phyloP scores from a whole-genome alignment of 2,329 filamentous ascomycete species.

The Dactylonectria macrodidyma region DNA sequence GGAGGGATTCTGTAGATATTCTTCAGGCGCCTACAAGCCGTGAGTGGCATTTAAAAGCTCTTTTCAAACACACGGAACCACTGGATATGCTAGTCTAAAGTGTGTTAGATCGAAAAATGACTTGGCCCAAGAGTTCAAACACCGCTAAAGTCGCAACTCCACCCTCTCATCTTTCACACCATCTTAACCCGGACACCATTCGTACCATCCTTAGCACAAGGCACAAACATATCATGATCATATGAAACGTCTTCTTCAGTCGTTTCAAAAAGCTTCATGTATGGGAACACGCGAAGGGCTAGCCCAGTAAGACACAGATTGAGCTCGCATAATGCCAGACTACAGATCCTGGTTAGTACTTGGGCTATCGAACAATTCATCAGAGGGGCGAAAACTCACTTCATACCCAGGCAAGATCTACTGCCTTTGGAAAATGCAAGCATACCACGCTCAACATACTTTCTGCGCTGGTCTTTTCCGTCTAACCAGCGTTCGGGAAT shows the following conservation, averaged over 20 bases:
- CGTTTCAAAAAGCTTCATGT: slow-evolving; percentile 5
- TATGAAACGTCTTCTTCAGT: slow-evolving; percentile 10
- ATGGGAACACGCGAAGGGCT: slow-evolving; percentile 10
- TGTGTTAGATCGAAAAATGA: too few relatives aligned
- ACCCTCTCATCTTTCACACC: background rate
- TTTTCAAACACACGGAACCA: too few relatives aligned
- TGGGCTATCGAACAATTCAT: too few relatives aligned
- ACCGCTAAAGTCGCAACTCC: too few relatives aligned
- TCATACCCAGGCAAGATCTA: slow-evolving; percentile 18
- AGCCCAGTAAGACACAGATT: slow-evolving; percentile 16
- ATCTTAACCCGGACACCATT: slow-evolving; percentile 16
- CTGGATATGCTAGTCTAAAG: too few relatives aligned
- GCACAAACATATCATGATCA: slow-evolving; percentile 23
- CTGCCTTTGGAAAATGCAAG: slow-evolving; percentile 19
- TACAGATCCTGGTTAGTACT: background rate
- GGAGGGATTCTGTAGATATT: too few relatives aligned
- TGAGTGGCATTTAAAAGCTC: too few relatives aligned
- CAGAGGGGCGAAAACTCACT: background rate
- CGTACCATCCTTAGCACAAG: slow-evolving; percentile 12
- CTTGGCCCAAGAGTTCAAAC: too few relatives aligned
- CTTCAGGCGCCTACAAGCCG: too few relatives aligned
- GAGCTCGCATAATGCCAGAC: slow-evolving; percentile 18
- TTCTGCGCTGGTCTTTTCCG: slow-evolving; percentile 15
- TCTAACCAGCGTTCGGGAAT: slow-evolving; percentile 19
- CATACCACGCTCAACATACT: slow-evolving; percentile 16